Evolutionary conservation across 2,329 filamentous ascomycete genomes (phyloP), one percentile per base, ranked within the genome.

Genomic region (Phoma sp.): DNA sequence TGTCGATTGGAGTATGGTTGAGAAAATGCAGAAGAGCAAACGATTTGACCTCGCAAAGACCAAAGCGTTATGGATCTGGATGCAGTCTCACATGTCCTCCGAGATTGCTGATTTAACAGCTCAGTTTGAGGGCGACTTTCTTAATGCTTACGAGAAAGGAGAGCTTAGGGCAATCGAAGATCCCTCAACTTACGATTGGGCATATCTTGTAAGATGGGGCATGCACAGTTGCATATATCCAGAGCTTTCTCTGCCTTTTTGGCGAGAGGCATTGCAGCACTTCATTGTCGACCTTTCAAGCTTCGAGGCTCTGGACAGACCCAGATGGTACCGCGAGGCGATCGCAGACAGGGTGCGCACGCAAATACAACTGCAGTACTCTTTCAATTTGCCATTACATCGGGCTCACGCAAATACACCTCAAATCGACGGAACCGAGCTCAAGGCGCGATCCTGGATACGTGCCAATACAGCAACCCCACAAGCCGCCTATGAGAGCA

Each of bases 121-220:
- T 5, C 82, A 84, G 42, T 90, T 93, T 59, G 86, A 89, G 62
- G 78, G 83, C 13, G 80, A 78, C 7, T 90, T 90, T 61, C 75
- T 91, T 5, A 73, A 79, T 41, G 89, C 89, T 0, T 91, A 91
- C 60, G 83, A 86, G 59, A 79, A 78, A 1, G 82, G 82, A 7
- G 80, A 87, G 57, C 61, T 93, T 1, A 81, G 85, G 1, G 71
- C 78, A 2, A 78, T 93, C 59, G 80, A 89, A 45, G 75, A 88
- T 40, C 79, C 86, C 0, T 71, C 82, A 35, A 80, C 81, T 1
- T 91, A 90, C 55, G 87, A 93, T 66, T 92, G 90, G 89, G 74
- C 78, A 8, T 73, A 70, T 4, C 72, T 93, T 5, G 82, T 92
- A 41, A 78, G 82, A 32, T 93, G 90, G 90, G 82, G 86, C 1